These are phyloP conservation scores for Ceratocystis ficicola DNA, from an alignment of 2,329 filamentous ascomycete species.

Conservation along the genomic window DNA sequence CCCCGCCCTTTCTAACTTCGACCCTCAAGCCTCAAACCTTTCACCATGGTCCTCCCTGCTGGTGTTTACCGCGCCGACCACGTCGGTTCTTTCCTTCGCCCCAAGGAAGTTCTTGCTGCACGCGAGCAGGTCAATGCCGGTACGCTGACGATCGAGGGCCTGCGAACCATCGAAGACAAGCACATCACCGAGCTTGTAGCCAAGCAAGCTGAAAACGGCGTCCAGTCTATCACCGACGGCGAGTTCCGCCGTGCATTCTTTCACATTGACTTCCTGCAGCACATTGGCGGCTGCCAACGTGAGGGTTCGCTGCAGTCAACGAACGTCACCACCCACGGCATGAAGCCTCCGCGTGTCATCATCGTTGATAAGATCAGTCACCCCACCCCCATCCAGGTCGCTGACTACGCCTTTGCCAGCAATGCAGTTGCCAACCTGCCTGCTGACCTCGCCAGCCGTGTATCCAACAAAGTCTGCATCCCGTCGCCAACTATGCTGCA, in stretches of 20 bases:
- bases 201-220: constrained; percentile 50
- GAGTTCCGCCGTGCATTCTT: constrained; percentile 49
- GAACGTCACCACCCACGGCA: constrained; percentile 31
- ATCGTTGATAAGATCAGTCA: constrained; percentile 34
- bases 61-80: constrained; percentile 22
- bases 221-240: constrained; percentile 54
- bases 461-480: constrained; percentile 55
- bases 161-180: constrained; percentile 40
- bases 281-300: constrained; percentile 31
- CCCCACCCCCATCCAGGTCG: constrained; percentile 33
- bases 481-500: constrained; percentile 60
- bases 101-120: constrained; percentile 18
- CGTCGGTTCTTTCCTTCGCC: constrained; percentile 21
- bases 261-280: constrained; percentile 40
- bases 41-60: constrained; percentile 17
- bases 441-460: constrained; percentile 32
- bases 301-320: constrained; percentile 33
- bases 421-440: constrained; percentile 39
- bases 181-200: constrained; percentile 53
- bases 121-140: constrained; percentile 21
- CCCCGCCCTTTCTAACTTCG: not conserved
- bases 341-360: constrained; percentile 26
- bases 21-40: not conserved
- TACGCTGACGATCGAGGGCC: constrained; percentile 30
- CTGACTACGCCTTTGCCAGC: constrained; percentile 33